Base-by-base conservation (phyloP, 2,329 filamentous ascomycete genomes). In the Cadophora malorum region DNA sequence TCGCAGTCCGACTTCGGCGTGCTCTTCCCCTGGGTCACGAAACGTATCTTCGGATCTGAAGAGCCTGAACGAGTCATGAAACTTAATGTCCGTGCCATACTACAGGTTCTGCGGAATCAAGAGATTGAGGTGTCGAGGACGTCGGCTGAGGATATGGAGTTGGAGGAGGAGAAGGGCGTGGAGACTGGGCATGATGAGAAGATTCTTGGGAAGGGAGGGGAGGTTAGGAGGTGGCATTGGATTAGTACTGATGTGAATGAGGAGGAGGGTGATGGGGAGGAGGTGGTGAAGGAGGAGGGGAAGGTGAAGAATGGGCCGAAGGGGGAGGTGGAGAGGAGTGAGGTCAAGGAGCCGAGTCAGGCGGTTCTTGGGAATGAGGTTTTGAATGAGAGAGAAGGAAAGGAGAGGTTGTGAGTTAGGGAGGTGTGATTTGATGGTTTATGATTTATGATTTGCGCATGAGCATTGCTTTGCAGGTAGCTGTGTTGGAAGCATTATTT, bases 1-100 rank as follows among this genome's bases (percentile, higher is more conserved):
- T 92, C 86, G 67, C 93, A 96, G 79, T 91, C 88, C 23, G 93
- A 97, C 76, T 96, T 96, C 73, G 93, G 91, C 45, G 81, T 96
- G 28, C 80, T 97, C 25, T 96, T 96, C 76, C 92, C 92, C 0
- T 91, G 89, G 85, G 74, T 90, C 58, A 88, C 86, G 9, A 85
- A 83, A 74, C 84, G 82, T 72, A 83, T 89, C 9, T 87, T 89
- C 71, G 82, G 83, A 1, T 84, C 85, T 0, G 83, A 85, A 58
- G 81, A 86, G 63, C 88, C 88, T 0, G 87, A 88, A 74, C 82
- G 86, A 14, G 83, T 85, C 0, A 77, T 90, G 61, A 82, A 86
- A 23, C 79, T 90, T 1, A 90, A 90, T 70, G 79, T 86, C 4
- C 81, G 88, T 1, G 87, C 88, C 1, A 79, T 85, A 28, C 78